Evolutionary conservation across 805 yeast species (phyloP).

Genomic region (Maudiozyma bulderi): DNA sequence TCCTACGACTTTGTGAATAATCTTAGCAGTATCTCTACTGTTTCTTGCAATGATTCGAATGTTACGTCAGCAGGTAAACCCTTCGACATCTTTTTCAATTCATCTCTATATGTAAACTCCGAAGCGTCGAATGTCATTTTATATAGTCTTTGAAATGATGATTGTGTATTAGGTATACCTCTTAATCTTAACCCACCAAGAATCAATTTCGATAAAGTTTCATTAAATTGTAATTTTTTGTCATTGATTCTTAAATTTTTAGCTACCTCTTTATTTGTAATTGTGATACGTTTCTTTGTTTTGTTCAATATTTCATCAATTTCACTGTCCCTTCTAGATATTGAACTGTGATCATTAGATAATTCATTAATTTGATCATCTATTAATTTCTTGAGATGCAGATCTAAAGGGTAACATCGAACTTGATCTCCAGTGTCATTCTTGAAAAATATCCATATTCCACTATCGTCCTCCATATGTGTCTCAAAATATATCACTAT

Average conservation of each 20-base stretch:
- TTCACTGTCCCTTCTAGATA: conserved; percentile 3
- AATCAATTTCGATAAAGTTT: conserved; percentile 28
- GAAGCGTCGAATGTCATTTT: conserved; percentile 30
- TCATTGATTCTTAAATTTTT: conserved; percentile 19
- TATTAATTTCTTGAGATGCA: conserved; percentile 3
- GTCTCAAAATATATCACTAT: conserved; percentile 11
- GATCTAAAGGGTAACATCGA: conserved; percentile 7
- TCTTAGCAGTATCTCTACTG: conserved; percentile 29
- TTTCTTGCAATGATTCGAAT: conserved; percentile 28
- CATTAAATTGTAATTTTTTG: conserved; percentile 19
- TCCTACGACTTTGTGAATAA: conserved; percentile 20
- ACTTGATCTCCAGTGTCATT: conserved; percentile 1
- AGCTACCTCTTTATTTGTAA: conserved; percentile 9
- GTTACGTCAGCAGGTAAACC: conserved; percentile 8
- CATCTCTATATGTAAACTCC: conserved; percentile 31
- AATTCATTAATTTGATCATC: conserved; percentile 6
- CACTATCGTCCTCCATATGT: background rate
- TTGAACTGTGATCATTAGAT: background rate
- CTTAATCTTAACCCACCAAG: conserved; percentile 31
- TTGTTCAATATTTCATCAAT: conserved; percentile 18
- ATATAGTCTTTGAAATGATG: conserved; percentile 29
- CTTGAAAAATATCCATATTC: background rate
- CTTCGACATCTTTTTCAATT: conserved; percentile 1
- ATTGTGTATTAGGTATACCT: conserved; percentile 23
- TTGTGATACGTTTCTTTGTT: conserved; percentile 10